These are phyloP conservation scores for Magnaporthiopsis poae DNA, from an alignment of 2,329 filamentous ascomycete genomes.

Conservation along the genomic window DNA sequence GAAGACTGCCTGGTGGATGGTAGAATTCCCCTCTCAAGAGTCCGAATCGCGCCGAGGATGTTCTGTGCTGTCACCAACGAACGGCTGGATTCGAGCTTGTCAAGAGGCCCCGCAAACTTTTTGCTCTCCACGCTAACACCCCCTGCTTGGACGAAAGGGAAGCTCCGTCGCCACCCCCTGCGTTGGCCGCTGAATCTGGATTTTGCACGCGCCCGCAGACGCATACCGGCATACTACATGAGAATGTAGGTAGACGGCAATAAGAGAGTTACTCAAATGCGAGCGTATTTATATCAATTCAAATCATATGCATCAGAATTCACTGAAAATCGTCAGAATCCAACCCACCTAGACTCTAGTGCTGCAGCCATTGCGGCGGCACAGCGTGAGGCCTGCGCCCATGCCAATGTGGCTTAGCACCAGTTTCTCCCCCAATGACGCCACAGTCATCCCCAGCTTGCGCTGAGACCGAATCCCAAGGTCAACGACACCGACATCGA, in stretches of 20 bases:
- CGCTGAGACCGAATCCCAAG: conserved; percentile 2
- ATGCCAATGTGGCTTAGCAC: not conserved
- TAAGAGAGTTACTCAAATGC: no score
- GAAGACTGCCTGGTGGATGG: not conserved
- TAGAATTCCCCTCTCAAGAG: not conserved
- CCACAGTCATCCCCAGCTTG: conserved; percentile 1
- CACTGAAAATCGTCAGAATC: no score
- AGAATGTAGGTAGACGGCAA: no score
- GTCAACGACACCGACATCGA: conserved; percentile 1
- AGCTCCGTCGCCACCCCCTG: not conserved
- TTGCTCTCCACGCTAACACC: not conserved
- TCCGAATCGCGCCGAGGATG: not conserved
- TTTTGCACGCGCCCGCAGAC: not conserved
- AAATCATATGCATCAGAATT: no score
- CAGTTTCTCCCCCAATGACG: not conserved
- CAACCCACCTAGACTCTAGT: no score
- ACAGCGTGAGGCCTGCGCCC: not conserved
- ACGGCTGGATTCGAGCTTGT: not conserved
- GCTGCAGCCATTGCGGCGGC: no score
- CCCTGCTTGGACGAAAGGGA: not conserved
- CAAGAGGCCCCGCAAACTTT: conserved; percentile 4
- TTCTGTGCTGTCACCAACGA: not conserved
- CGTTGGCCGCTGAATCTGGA: not conserved
- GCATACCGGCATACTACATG: not conserved
- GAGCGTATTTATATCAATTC: no score